Evolutionary conservation across 2,329 filamentous ascomycete species (phyloP).

Genomic region (Trichoderma atroviride): DNA sequence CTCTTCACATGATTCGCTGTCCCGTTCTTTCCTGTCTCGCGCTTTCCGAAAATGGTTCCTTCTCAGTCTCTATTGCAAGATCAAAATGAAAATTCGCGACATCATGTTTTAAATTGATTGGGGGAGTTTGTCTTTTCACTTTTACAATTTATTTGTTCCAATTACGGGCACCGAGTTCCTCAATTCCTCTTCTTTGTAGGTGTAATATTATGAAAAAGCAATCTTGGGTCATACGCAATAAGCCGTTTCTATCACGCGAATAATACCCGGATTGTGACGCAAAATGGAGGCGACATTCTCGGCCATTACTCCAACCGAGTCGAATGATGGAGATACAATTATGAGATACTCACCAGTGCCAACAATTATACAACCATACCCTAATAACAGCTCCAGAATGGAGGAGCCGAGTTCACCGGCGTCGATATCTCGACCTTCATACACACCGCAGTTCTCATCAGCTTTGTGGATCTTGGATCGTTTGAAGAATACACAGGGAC

Average conservation of each 20-base stretch:
- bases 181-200: background rate
- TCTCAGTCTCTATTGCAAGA: conserved; percentile 7
- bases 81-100: background rate
- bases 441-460: conserved; percentile 38
- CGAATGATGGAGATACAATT: background rate
- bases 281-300: conserved; percentile 8
- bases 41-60: conserved; percentile 20
- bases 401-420: background rate
- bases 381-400: background rate
- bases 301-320: background rate
- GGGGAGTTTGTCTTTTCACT: background rate
- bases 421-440: conserved; percentile 28
- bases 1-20: conserved; percentile 10
- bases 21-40: conserved; percentile 3
- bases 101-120: conserved; percentile 2
- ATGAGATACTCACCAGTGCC: background rate
- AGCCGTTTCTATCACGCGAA: background rate
- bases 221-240: conserved; percentile 7
- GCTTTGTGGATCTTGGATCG: conserved; percentile 37
- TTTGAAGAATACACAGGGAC: conserved; percentile 29
- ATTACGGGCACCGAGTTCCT: background rate
- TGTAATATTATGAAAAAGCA: conserved; percentile 5
- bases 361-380: background rate
- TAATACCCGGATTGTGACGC: background rate
- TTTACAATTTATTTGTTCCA: background rate